Conservation (phyloP, 208 protist genomes). For the Acanthamoeba rhysodes region DNA sequence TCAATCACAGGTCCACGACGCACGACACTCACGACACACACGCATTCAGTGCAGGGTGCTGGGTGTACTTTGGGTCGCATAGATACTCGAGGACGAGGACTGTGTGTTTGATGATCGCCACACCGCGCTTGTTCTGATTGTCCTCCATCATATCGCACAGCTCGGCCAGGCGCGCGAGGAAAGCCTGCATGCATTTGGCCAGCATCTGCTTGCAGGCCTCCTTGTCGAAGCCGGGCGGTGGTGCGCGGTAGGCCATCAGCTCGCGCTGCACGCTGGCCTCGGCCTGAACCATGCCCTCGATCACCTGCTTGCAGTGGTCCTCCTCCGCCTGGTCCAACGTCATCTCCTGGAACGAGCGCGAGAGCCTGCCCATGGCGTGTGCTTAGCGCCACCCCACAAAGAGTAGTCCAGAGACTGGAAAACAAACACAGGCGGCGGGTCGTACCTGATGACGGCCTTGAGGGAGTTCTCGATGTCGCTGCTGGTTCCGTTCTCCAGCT, state of each 20-base stretch:
- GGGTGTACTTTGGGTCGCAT: neutral
- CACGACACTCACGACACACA: too few species aligned
- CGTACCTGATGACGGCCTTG: neutral
- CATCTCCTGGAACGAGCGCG: neutral
- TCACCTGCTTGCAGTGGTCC: neutral
- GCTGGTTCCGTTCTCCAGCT: neutral
- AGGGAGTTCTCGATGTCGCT: neutral
- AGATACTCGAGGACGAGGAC: neutral
- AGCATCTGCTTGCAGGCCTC: neutral
- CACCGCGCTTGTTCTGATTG: neutral
- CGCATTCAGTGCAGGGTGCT: too few species aligned
- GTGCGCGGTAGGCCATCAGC: neutral
- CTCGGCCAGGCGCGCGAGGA: neutral
- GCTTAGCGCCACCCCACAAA: neutral
- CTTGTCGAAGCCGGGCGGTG: neutral
- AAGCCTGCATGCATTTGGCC: neutral
- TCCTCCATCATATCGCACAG: conserved; percentile 1
- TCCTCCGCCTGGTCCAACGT: neutral
- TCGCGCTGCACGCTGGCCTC: neutral
- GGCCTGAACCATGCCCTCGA: neutral
- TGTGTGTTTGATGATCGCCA: neutral
- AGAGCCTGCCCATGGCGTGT: neutral
- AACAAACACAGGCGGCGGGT: neutral
- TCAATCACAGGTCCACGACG: too few species aligned
- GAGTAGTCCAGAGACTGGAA: neutral